phyloP scores from a whole-genome alignment of 371 early-diverging fungal genomes.

The Rhizopus sp. region DNA sequence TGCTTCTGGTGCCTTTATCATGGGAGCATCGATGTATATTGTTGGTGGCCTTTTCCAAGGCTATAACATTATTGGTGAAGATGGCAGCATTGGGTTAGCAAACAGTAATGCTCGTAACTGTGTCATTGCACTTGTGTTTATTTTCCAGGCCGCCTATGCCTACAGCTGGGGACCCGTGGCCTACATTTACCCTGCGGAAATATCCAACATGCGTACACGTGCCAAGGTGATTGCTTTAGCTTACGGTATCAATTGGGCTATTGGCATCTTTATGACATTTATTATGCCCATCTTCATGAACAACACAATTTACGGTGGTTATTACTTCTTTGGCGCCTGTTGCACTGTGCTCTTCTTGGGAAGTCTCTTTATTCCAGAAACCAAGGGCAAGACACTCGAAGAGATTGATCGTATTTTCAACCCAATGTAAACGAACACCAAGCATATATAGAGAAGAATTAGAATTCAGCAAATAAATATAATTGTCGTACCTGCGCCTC shows the following conservation, averaged over 20 bases:
- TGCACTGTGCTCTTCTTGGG: slow-evolving; percentile 39
- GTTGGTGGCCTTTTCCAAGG: slow-evolving; percentile 47
- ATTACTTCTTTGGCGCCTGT: slow-evolving; percentile 59
- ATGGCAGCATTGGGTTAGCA: slow-evolving; percentile 29
- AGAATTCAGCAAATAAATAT: slow-evolving; percentile 10
- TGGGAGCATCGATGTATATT: slow-evolving; percentile 48
- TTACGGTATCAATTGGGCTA: slow-evolving; percentile 68
- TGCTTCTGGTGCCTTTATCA: slow-evolving; percentile 32
- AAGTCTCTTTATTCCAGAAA: slow-evolving; percentile 54
- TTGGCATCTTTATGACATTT: slow-evolving; percentile 52
- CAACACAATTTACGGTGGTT: slow-evolving; percentile 60
- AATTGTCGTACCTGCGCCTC: slow-evolving; percentile 9
- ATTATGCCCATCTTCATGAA: slow-evolving; percentile 47
- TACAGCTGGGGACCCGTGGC: slow-evolving; percentile 58
- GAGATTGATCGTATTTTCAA: slow-evolving; percentile 61
- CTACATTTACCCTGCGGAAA: slow-evolving; percentile 73
- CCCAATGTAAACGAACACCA: slow-evolving; percentile 23
- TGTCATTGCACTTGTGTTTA: slow-evolving; percentile 46
- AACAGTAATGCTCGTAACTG: slow-evolving; percentile 34
- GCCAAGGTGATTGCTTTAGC: slow-evolving; percentile 46
- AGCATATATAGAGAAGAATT: neutral
- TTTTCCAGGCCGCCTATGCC: slow-evolving; percentile 57
- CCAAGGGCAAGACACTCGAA: slow-evolving; percentile 59
- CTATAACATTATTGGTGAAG: slow-evolving; percentile 27
- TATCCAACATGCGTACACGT: slow-evolving; percentile 55